Base-by-base conservation (phyloP, 257 asterid genomes). In the Fraxinus anomala region DNA sequence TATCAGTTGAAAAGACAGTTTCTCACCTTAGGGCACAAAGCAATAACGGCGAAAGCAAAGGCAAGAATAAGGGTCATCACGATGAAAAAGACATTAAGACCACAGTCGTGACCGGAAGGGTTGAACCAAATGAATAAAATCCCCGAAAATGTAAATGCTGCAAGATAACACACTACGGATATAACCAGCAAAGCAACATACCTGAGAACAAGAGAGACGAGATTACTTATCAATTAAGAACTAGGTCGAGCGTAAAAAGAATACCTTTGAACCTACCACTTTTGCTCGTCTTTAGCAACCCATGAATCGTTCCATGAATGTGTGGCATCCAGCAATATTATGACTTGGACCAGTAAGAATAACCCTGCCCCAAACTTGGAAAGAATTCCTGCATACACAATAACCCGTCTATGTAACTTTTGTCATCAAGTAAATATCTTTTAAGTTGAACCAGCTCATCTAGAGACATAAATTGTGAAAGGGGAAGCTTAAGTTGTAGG, bases 281-380 rank as follows among this genome's bases (percentile, higher is more conserved):
- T 93, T 79, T 82, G 94, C 81, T 96, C 99, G 23, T 96, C 98
- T 86, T 96, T 96, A 37, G 97, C 97, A 34, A 92, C 99, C 99
- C 97, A 96, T 26, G 98, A 88, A 85, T 96, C 98, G 34, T 96
- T 96, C 99, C 99, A 96, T 11, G 99, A 76, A 80, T 93, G 97
- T 16, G 97, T 93, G 77, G 97, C 97, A 73, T 96, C 99, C 75
- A 96, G 80, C 78, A 96, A 72, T 56, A 96, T 79, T 70, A 96
- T 39, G 30, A 96, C 98, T 87, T 96, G 98, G 84, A 89, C 96
- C 80, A 96, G 82, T 75, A 96, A 87, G 90, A 96, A 96, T 19
- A 91, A 71, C 36, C 99, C 99, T 3, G 99, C 99, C 73, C 99
- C 99, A 84, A 96, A 93, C 83, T 91, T 93, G 17, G 99, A 93